A percentile compares a stretch with the other conserved stretches of the same genome.
These are phyloP conservation scores for Lycium ferocissimum DNA, from an alignment of 257 asterid genomes.

Conservation along the genomic window DNA sequence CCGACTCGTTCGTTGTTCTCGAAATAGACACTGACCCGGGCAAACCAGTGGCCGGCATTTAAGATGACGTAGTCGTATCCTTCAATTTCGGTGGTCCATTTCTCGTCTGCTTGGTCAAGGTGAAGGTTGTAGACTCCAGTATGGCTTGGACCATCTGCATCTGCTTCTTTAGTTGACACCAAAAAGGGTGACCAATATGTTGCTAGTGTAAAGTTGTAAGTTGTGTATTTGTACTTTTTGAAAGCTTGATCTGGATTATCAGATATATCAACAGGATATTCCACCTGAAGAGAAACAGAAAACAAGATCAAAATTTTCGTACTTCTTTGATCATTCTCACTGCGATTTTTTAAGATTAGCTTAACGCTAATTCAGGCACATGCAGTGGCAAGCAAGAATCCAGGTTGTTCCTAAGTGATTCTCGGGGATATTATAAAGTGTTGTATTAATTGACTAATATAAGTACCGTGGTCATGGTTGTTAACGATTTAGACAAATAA, in stretches of 20 bases:
- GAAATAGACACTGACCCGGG: slow-evolving; percentile 43
- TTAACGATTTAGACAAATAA: neutral
- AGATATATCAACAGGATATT: slow-evolving; percentile 59
- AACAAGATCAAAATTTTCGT: neutral
- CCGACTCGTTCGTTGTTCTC: slow-evolving; percentile 45
- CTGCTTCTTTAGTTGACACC: slow-evolving; percentile 49
- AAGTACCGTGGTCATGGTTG: neutral
- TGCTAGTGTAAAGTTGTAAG: slow-evolving; percentile 74
- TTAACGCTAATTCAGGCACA: neutral
- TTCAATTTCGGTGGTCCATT: slow-evolving; percentile 47
- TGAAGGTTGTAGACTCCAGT: slow-evolving; percentile 41
- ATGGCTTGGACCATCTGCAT: slow-evolving; percentile 42
- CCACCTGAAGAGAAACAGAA: slow-evolving; percentile 51
- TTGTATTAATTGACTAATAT: neutral
- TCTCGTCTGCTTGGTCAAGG: slow-evolving; percentile 48
- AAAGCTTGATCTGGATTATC: slow-evolving; percentile 51
- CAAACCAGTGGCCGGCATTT: slow-evolving; percentile 50
- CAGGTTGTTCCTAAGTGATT: neutral
- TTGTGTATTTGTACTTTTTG: slow-evolving; percentile 63
- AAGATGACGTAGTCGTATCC: slow-evolving; percentile 47
- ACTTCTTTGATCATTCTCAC: slow-evolving; percentile 19
- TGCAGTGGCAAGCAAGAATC: neutral
- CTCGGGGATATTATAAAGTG: neutral
- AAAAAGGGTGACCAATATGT: slow-evolving; percentile 85
- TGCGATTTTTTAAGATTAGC: neutral